These are phyloP conservation scores for Aspergillus versicolor DNA, from an alignment of 2,329 filamentous ascomycete genomes.

Conservation along the genomic window DNA sequence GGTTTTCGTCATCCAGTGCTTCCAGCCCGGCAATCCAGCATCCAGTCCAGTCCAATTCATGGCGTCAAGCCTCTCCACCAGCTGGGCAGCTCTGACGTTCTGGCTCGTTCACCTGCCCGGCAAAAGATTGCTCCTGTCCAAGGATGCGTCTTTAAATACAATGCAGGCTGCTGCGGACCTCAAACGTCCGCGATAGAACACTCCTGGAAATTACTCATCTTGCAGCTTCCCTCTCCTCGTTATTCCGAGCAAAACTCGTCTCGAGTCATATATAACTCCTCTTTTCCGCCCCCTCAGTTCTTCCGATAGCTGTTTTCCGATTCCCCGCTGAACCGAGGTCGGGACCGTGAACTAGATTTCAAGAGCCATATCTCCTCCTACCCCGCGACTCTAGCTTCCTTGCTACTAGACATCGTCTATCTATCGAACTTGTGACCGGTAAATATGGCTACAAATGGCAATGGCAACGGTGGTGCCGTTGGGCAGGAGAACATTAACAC, in stretches of 20 bases:
- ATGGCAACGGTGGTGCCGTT: constrained; percentile 49
- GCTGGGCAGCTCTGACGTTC: constrained; percentile 12
- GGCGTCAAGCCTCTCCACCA: constrained; percentile 17
- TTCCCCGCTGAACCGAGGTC: constrained; percentile 34
- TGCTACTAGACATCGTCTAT: not conserved
- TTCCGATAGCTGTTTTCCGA: constrained; percentile 13
- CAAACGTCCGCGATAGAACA: constrained; percentile 7
- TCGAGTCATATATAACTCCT: constrained; percentile 1
- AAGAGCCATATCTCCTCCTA: not conserved
- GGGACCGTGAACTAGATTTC: not conserved
- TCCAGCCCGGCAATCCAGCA: not conserved
- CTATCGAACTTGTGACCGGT: constrained; percentile 3
- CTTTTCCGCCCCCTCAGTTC: not conserved
- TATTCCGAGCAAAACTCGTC: constrained; percentile 1
- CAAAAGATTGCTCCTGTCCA: constrained; percentile 17
- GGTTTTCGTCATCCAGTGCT: not conserved
- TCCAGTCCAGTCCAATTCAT: constrained; percentile 8
- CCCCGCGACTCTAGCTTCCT: constrained; percentile 7
- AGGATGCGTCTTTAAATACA: constrained; percentile 8
- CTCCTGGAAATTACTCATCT: constrained; percentile 9
- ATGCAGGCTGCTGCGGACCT: constrained; percentile 4
- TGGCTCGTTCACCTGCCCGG: constrained; percentile 8
- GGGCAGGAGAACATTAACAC: constrained; percentile 83
- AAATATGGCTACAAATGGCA: constrained; percentile 39
- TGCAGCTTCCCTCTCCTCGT: constrained; percentile 1